Base-by-base conservation (phyloP, 352 stramenopile genomes). In the Pythium volutum region DNA sequence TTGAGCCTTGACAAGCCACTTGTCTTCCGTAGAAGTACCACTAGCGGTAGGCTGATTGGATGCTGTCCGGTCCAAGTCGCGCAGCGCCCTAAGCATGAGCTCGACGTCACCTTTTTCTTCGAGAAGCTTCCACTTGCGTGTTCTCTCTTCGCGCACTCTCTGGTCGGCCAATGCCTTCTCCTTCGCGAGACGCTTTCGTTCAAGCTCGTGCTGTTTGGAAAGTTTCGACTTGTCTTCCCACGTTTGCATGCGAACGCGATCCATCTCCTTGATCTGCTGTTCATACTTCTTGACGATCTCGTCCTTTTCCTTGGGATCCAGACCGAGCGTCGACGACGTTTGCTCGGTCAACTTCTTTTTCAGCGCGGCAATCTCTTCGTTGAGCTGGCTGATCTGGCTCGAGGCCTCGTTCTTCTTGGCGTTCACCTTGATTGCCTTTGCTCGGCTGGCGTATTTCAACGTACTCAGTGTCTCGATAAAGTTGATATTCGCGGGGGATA, bases 401-500 rank as follows among this genome's bases (percentile, higher is more conserved):
- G 84, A 92, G 18, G 96, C 87, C 61, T 98, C 91, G 51, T 98
- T 98, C 63, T 93, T 96, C 68, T 94, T 95, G 0, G 91, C 83
- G 45, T 91, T 94, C 53, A 97, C 95, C 64, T 97, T 96, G 73
- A 98, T 98, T 16, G 79, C 91, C 71, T 98, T 98, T 8, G 93
- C 95, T 12, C 95, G 88, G 55, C 87, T 97, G 16, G 91, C 96
- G 62, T 99, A 99, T 31, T 97, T 95, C 0, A 99, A 74, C 1
- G 96, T 99, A 55, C 92, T 98, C 33, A 98, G 69, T 7, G 89
- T 98, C 74, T 99, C 97, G 2, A 96, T 69, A 47, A 91, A 89
- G 73, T 99, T 99, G 65, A 97, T 97, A 53, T 97, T 96, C 4
- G 96, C 93, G 2, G 96, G 92, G 25, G 87, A 97, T 7, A 98